phyloP scores from a whole-genome alignment of 306 rosid species.

The Castanopsis chinensis region DNA sequence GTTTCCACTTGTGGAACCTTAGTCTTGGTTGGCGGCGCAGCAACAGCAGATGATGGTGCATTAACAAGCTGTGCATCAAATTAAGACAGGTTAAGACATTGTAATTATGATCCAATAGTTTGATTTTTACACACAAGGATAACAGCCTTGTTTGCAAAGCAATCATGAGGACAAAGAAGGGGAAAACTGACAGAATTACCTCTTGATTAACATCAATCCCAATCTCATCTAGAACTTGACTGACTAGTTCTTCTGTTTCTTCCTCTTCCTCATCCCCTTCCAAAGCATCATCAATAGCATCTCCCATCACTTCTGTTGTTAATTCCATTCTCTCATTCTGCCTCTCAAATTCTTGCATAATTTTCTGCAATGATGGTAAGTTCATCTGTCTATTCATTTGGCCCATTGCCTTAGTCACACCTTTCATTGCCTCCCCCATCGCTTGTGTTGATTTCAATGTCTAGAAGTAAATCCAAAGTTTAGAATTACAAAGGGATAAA shows the following conservation, averaged over 20 bases:
- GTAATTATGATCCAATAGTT: conserved; percentile 4
- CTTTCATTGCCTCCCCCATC: conserved; percentile 99
- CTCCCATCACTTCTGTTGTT: conserved; percentile 84
- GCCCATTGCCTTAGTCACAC: conserved; percentile 99
- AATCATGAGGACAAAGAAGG: conserved; percentile 5
- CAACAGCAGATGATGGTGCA: conserved; percentile 80
- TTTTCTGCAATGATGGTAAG: conserved; percentile 87
- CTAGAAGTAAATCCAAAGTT: conserved; percentile 35
- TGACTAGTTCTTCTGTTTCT: conserved; percentile 87
- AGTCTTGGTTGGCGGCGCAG: conserved; percentile 69
- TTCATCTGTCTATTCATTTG: conserved; percentile 98
- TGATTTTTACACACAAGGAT: neutral
- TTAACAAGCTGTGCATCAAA: conserved; percentile 66
- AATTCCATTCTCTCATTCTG: conserved; percentile 95
- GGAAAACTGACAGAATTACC: conserved; percentile 38
- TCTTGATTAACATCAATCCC: conserved; percentile 86
- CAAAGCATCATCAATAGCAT: conserved; percentile 94
- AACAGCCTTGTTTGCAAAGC: neutral
- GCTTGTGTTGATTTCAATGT: conserved; percentile 94
- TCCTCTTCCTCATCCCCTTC: conserved; percentile 99
- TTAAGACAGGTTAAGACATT: conserved; percentile 18
- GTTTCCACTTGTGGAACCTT: conserved; percentile 85
- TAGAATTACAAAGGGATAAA: neutral
- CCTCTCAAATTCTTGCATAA: conserved; percentile 93
- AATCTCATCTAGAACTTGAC: conserved; percentile 94